Base-by-base conservation (phyloP, 73 alveolate genomes). In the Stentor roeselii region DNA sequence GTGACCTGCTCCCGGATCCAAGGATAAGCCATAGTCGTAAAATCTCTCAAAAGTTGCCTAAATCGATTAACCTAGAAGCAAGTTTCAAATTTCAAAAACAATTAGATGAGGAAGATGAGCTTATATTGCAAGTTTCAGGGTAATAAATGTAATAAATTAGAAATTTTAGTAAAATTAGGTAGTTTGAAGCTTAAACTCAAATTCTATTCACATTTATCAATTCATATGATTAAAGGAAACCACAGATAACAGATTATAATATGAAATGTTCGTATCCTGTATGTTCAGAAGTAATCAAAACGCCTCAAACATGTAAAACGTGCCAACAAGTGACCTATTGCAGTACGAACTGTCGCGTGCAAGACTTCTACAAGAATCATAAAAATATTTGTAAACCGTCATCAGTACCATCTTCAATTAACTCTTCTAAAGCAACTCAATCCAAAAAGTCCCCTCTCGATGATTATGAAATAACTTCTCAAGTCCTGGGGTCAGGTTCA, bases 401-500 rank as follows among this genome's bases (percentile, higher is more conserved):
- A n/a, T n/a, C n/a, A n/a, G n/a, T n/a, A n/a, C n/a, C n/a, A n/a
- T n/a, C n/a, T n/a, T n/a, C n/a, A n/a, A n/a, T n/a, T n/a, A n/a
- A n/a, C n/a, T n/a, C n/a, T n/a, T n/a, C n/a, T n/a, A n/a, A n/a
- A n/a, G n/a, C n/a, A n/a, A n/a, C n/a, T n/a, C n/a, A n/a, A n/a
- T n/a, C n/a, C n/a, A n/a, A n/a, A n/a, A n/a, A n/a, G n/a, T n/a
- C n/a, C n/a, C n/a, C n/a, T n/a, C 67, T 50, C 67, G 67, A 50
- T 11, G 67, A 11, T 21, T 11, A 50, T 50, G 67, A 50, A 6
- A 6, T 21, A 50, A 50, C 6, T 50, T 21, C 21, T 6, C 6
- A 50, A 50, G 2, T 67, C 1, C 80, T 67, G 21, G 80, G 80
- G 14, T 27, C 84, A 87, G 98, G 98, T 3, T 95, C 96, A 11